Base-by-base conservation (phyloP, 257 asterid genomes). In the Linderniella brevidens region DNA sequence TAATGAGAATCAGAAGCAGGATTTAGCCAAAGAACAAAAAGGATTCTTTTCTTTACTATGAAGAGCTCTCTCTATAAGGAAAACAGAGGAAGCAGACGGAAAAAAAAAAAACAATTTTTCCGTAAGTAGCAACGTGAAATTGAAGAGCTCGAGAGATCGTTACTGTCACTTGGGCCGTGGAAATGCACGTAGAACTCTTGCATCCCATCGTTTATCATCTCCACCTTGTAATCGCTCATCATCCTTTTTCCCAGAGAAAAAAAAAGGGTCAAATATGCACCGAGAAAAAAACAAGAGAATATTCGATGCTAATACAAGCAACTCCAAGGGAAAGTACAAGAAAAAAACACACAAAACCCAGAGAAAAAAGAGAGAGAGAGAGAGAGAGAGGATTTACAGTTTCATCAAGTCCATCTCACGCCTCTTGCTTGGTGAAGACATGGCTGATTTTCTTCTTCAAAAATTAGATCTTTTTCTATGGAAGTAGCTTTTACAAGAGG, bases 351-450 rank as follows among this genome's bases (percentile, higher is more conserved):
- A 20, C n/a, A 44, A 53, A 49, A 56, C n/a, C 17, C 19, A 35
- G 41, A 50, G 13, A 41, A 40, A 7, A 50, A 50, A 32, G 37
- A 2, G 60, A 41, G 49, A 53, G 5, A 57, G 52, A n/a, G 12
- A n/a, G n/a, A n/a, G n/a, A n/a, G n/a, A 47, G 49, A 64, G 53
- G 58, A 41, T 37, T 73, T 65, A 88, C 98, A 90, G 65, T 65
- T 85, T 85, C 96, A 90, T 90, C 45, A 90, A 66, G 78, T 84
- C 98, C 93, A 78, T 90, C 75, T 84, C 98, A 42, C 98, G 75
- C 69, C 96, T 75, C 76, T 90, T 90, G 93, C 87, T 90, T 40
- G 96, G 98, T 35, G 98, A 90, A 72, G 96, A 85, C 98, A 90
- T 88, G 64, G 52, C 62, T 55, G 38, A 41, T 18, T 49, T 50